Base-by-base conservation (phyloP, 106 monocot species). In the Agapanthus africanus region DNA sequence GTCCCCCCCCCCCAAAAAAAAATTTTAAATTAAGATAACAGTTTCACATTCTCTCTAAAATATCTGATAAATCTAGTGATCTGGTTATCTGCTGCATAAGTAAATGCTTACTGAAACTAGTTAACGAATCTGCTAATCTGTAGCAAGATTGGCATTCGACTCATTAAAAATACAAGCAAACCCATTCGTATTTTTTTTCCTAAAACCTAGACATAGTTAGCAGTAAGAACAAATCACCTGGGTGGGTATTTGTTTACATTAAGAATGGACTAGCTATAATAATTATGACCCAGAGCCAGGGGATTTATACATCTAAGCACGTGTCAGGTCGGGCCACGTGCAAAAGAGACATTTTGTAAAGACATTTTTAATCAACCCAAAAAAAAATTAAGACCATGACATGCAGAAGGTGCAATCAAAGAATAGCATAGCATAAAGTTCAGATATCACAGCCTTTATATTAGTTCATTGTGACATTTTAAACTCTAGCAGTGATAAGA, bases 381-480 rank as follows among this genome's bases (percentile, higher is more conserved):
- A n/a, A n/a, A n/a, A n/a, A n/a, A n/a, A n/a, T n/a, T n/a, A n/a
- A n/a, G n/a, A n/a, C n/a, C n/a, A n/a, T n/a, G n/a, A 16, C 8
- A 61, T 10, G 22, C 64, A 38, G 39, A 11, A 64, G 64, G 2
- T 30, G 7, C 28, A 56, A 28, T 38, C 3, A 19, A 15, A 35
- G 60, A 61, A 35, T 16, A 35, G 16, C 1, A 11, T 35, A 11
- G 30, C 30, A 61, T n/a, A 35, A 34, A 18, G 33, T 2, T 61
- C 18, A 19, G 32, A 39, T 25, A 23, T 30, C 1, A 39, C 38
- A 7, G 4, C 66, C 22, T 34, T 26, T 21, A 40, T 34, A 14
- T 8, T 16, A 71, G 65, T 30, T 71, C 7, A 23, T 32, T 71
- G 14, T 57, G 37, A 68, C 61, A 73, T 23, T 59, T 23, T 3